Evolutionary conservation across 441 rosid genomes (phyloP), one percentile per base, ranked within the genome.

Genomic region (Dalechampia spathulata): DNA sequence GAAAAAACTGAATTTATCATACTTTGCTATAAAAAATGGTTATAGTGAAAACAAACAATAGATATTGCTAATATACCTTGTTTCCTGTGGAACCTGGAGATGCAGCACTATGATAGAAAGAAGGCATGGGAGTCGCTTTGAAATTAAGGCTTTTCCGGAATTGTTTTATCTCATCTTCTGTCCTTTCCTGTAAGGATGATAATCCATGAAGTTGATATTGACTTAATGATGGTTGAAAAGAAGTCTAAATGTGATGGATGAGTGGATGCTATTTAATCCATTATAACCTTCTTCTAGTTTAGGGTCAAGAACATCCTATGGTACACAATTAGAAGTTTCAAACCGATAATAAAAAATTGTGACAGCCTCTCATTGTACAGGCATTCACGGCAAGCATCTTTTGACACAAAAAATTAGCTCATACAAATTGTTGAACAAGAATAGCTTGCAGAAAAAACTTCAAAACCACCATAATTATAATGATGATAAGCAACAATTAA

Each of bases 121-220:
- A 80, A 68, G 97, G 96, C 94, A 90, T 83, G 14, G 94, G 96
- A 23, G 72, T 78, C 49, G 97, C 91, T 66, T 83, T 87, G 58
- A 90, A 90, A 62, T 90, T 83, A 28, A 90, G 90, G 70, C 86
- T 80, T 68, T 73, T 81, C 47, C 96, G 74, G 48, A 78, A 55
- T 52, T 76, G 78, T 62, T 80, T 81, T 22, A 86, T 77, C 63
- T 85, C 89, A 53, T 82, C 86, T 57, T 85, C 73, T 5, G 66
- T 73, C 63, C 72, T 76, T 70, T 83, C 80, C 96, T 90, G 72
- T 64, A 67, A 74, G 27, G 57, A 47, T 26, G 50, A 57, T 25
- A 52, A 63, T 43, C 25, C 30, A 51, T 51, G 37, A 28, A 58
- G 15, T 28, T 32, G 14, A 22, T 20, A n/a, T 0, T 41, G 13